Percentiles rank a stretch among this genome's conserved stretches.
Conservation (phyloP, 306 rosid genomes). For the Quercus bicolor region DNA sequence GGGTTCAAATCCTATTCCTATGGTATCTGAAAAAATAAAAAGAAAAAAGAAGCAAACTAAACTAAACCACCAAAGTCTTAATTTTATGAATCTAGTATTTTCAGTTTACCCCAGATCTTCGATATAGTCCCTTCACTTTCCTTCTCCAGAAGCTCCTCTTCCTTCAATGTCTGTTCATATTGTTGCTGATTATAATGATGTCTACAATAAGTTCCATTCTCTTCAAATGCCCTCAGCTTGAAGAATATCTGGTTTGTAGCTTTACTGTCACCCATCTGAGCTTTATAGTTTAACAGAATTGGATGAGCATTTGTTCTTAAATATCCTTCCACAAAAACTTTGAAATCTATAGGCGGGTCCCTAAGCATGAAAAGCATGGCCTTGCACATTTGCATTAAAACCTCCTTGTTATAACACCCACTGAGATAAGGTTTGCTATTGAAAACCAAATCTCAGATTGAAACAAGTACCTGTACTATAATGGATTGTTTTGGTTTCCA, state of each 20-base stretch:
- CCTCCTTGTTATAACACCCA: background rate
- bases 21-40: no score
- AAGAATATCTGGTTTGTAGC: conserved; percentile 8
- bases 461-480: conserved; percentile 10
- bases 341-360: conserved; percentile 14
- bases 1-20: no score
- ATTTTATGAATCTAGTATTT: no score
- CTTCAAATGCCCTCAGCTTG: conserved; percentile 31
- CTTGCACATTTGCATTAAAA: conserved; percentile 10
- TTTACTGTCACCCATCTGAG: background rate
- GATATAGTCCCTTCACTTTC: background rate
- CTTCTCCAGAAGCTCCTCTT: background rate
- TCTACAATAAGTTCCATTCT: conserved; percentile 27
- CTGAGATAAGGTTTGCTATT: background rate
- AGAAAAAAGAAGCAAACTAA: no score
- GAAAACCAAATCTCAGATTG: background rate
- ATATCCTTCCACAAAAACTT: conserved; percentile 23
- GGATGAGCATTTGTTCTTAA: conserved; percentile 22
- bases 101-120: background rate
- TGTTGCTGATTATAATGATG: conserved; percentile 24
- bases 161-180: background rate
- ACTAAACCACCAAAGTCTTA: background rate
- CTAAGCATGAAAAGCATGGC: conserved; percentile 20
- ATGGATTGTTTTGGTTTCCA: background rate
- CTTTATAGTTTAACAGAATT: conserved; percentile 30